A percentile compares a stretch with the other conserved stretches of the same genome.
Conservation (phyloP, 2,329 filamentous ascomycete species). For the Colletotrichum musae region DNA sequence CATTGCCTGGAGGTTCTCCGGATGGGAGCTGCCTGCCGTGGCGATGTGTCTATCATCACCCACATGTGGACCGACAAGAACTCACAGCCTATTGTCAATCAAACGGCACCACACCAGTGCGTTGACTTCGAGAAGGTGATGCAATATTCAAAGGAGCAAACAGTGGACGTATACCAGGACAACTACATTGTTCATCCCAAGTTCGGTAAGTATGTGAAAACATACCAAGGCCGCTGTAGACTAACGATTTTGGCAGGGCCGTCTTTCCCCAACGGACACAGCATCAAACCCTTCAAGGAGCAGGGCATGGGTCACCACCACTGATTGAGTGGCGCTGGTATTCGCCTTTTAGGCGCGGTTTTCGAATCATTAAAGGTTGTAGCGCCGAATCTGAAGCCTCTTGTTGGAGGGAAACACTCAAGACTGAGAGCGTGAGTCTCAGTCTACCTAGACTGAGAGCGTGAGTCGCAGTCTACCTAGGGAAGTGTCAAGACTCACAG, state of each 20-base stretch:
- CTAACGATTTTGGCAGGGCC: slow-evolving; percentile 18
- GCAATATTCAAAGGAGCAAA: slow-evolving; percentile 29
- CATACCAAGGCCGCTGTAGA: fast-evolving
- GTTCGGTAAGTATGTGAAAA: slow-evolving; percentile 13
- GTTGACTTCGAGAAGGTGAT: slow-evolving; percentile 31
- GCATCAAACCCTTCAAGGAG: slow-evolving; percentile 39
- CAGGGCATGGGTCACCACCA: slow-evolving; percentile 33
- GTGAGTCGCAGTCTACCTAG: too few relatives aligned
- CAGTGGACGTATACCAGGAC: slow-evolving; percentile 36
- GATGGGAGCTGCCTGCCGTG: slow-evolving; percentile 38
- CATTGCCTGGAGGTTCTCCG: slow-evolving; percentile 39
- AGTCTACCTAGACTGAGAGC: too few relatives aligned
- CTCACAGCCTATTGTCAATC: slow-evolving; percentile 37
- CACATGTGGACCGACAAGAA: slow-evolving; percentile 41
- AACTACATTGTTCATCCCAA: slow-evolving; percentile 40
- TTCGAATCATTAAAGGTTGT: too few relatives aligned
- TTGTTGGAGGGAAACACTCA: too few relatives aligned
- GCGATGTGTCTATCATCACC: slow-evolving; percentile 39
- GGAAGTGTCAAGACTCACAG: too few relatives aligned
- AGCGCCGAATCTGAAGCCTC: too few relatives aligned
- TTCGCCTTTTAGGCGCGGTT: too few relatives aligned
- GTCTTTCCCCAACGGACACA: slow-evolving; percentile 36
- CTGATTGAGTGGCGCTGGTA: neutral
- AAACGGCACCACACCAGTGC: slow-evolving; percentile 39
- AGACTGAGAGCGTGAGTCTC: too few relatives aligned